A percentile compares a stretch with the other conserved stretches of the same genome.
Conservation (phyloP, 2,329 filamentous ascomycete genomes). For the Samsoniella hepiali region DNA sequence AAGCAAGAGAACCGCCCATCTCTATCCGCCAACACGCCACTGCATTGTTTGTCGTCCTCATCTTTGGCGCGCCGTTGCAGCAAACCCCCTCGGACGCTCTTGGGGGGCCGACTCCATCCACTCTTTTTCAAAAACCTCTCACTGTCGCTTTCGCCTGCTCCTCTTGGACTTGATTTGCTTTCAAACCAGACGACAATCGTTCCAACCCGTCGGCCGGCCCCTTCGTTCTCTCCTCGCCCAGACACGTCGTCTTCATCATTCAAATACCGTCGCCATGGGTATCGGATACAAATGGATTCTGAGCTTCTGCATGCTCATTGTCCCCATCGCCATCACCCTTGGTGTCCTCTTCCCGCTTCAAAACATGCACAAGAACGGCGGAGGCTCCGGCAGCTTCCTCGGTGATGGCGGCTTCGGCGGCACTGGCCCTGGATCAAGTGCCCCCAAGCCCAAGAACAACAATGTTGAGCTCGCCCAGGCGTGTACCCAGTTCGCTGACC, state of each 20-base stretch:
- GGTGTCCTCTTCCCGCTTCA: conserved; percentile 50
- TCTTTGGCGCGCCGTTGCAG: conserved; percentile 1
- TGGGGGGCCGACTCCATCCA: conserved; percentile 9
- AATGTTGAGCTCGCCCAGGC: conserved; percentile 34
- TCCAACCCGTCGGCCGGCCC: not conserved
- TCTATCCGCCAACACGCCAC: not conserved
- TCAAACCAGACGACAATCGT: not conserved
- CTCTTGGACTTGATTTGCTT: not conserved
- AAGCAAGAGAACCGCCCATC: not conserved
- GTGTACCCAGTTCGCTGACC: conserved; percentile 44
- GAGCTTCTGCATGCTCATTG: conserved; percentile 47
- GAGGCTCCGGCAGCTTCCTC: conserved; percentile 44
- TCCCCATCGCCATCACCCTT: conserved; percentile 48
- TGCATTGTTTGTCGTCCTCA: not conserved
- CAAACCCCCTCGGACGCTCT: not conserved
- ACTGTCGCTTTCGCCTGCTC: not conserved
- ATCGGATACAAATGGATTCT: conserved; percentile 41
- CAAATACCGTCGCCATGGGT: conserved; percentile 32
- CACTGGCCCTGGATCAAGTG: conserved; percentile 22
- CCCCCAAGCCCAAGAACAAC: conserved; percentile 28
- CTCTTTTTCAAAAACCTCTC: conserved; percentile 17
- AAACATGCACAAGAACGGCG: conserved; percentile 39
- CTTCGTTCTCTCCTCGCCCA: not conserved
- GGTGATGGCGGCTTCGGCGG: conserved; percentile 25
- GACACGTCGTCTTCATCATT: not conserved